Base-by-base conservation (phyloP, 2,329 filamentous ascomycete species). In the Venturia pyrina region DNA sequence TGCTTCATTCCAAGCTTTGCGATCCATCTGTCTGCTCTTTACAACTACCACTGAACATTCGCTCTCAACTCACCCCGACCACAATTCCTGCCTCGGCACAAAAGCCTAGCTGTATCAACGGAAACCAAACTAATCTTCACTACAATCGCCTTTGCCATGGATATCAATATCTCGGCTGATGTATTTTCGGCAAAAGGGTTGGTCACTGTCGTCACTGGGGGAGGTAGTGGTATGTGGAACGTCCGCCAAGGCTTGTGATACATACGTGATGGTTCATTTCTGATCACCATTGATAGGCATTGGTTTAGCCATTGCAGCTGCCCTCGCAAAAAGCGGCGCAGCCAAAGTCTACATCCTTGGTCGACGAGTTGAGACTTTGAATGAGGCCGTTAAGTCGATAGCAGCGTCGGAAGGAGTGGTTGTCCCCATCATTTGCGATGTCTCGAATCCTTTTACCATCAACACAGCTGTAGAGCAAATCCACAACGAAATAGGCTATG, bases 141-240 rank as follows among this genome's bases (percentile, higher is more conserved):
- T 19, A 21, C 15, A 21, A n/a, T 1, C n/a, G 78, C 78, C 76
- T 73, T 78, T 59, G 69, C 76, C 61, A 69, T 72, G 53, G 71
- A 70, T n/a, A 67, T 46, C 48, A 64, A 40, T 24, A 19, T 17
- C 24, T 46, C 62, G 5, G 17, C 43, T 40, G 34, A 48, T 34
- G 71, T 85, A 5, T 84, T 84, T 73, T 78, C 77, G 15, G 80
- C 84, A 68, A 77, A 83, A 66, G 81, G 78, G 63, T 75, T 82
- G 28, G 80, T 85, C 4, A 80, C 77, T 21, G 79, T 83, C 63
- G 74, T 85, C 62, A 85, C 82, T 1, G 83, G 83, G 43, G 82
- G 81, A 59, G 82, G 82, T 44, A 66, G 65, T 77, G 76, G 76
- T 59, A 71, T 65, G 74, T 71, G 15, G 62, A 28, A n/a, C 43